Evolutionary conservation across 2,329 filamentous ascomycete species (phyloP), one percentile per base, ranked within the genome.

Genomic region (Chaetoscypha palmicola): DNA sequence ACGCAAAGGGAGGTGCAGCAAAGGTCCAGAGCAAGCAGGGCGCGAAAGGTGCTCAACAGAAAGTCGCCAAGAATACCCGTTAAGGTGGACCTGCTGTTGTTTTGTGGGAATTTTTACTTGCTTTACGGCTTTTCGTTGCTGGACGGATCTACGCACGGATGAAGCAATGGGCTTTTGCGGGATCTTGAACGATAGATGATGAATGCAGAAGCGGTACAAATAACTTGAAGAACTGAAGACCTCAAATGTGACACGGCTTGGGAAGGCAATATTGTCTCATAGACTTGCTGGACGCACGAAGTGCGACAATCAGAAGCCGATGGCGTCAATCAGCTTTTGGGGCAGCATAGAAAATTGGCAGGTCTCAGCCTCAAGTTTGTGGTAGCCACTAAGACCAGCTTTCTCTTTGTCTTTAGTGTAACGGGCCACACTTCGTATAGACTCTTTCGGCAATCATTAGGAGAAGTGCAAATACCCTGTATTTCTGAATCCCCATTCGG

Each of bases 21-120:
- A 82, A 86, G 70, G 86, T 94, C 68, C 76, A 83, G 69, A 90
- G 88, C 82, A 98, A 98, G 86, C 88, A 95, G 80, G 89, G 88
- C 65, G 83, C 88, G 58, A 95, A 94, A 82, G 92, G 92, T 64
- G 80, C 89, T 60, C 80, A 78, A 62, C 71, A 75, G 66, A 96
- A 96, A 85, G 82, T 88, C 62, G 77, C 83, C 68, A 81, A 86
- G 67, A 90, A 83, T 66, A 83, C 78, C 74, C 89, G 89, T 74
- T 95, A 88, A 86, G 62, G 85, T 62, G 39, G 12, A 43, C 26
- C 41, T 24, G 37, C 16, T 21, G 40, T 38, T 26, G 37, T 47
- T 39, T 41, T 42, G 54, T 46, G 47, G 49, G 41, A 40, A 31
- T 41, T 52, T 51, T 52, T 51, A 43, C 49, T 57, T 47, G 42